phyloP scores from a whole-genome alignment of 495 filamentous ascomycete genomes.

The Neurospora intermedia region DNA sequence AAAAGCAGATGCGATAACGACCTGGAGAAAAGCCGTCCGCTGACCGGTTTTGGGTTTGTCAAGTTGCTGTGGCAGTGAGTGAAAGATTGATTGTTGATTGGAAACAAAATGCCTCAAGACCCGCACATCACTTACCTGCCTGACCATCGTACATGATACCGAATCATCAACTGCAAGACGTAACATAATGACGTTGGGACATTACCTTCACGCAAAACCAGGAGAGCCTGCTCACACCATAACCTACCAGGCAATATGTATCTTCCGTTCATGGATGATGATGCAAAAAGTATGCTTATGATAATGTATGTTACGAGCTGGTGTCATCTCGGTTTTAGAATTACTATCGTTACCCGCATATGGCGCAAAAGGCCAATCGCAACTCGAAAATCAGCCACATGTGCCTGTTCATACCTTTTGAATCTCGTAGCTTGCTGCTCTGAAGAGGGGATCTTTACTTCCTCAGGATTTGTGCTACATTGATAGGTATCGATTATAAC shows the following conservation, averaged over 20 bases:
- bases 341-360: not conserved
- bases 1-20: not conserved
- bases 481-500: not conserved
- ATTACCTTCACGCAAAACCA: not conserved
- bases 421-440: no score
- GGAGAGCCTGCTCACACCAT: not conserved
- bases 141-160: not conserved
- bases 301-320: not conserved
- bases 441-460: no score
- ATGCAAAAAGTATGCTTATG: not conserved
- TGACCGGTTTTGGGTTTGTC: not conserved
- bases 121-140: not conserved
- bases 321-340: not conserved
- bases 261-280: not conserved
- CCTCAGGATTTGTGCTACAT: not conserved
- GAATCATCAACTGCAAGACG: not conserved
- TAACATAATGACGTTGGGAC: not conserved
- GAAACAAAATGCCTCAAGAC: not conserved
- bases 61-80: not conserved
- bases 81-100: not conserved
- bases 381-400: no score
- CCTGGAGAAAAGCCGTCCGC: not conserved
- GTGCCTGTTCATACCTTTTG: no score
- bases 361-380: no score
- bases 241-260: not conserved